Percentiles rank a stretch among this genome's conserved stretches.
These are phyloP conservation scores for Colletotrichum sansevieriae DNA, from an alignment of 2,329 filamentous ascomycete species.

Conservation along the genomic window DNA sequence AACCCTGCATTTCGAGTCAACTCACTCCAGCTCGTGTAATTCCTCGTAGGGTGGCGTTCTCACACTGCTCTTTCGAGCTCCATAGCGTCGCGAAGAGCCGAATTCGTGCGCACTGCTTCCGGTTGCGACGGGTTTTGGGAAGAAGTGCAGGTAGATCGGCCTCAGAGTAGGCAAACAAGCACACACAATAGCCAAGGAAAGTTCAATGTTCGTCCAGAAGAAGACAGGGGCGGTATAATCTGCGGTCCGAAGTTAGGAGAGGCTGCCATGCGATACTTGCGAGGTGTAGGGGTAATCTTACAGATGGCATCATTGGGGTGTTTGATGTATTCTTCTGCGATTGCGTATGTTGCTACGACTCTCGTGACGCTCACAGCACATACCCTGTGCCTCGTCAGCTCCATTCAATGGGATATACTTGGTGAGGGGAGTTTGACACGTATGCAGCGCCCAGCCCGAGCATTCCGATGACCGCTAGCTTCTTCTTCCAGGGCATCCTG, in stretches of 20 bases:
- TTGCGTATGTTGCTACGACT: constrained; percentile 44
- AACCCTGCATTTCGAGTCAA: constrained; percentile 10
- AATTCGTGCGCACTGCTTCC: constrained; percentile 30
- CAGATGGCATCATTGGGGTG: constrained; percentile 46
- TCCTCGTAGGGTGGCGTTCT: constrained; percentile 31
- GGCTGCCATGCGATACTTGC: too few species aligned
- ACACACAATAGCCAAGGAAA: constrained; percentile 55
- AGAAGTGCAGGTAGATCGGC: constrained; percentile 46
- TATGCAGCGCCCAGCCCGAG: constrained; percentile 46
- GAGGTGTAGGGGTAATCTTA: constrained; percentile 21
- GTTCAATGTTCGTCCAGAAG: constrained; percentile 57
- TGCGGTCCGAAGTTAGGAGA: not conserved
- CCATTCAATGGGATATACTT: not conserved
- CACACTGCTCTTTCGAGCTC: constrained; percentile 11
- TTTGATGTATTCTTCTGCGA: constrained; percentile 42
- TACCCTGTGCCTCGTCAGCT: constrained; percentile 14
- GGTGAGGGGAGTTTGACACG: not conserved
- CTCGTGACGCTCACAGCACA: constrained; percentile 41
- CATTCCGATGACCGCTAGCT: constrained; percentile 46
- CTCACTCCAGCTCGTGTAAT: constrained; percentile 35
- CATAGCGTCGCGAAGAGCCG: constrained; percentile 21
- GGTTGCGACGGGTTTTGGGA: constrained; percentile 23
- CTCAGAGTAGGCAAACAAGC: constrained; percentile 55
- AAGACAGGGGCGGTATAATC: constrained; percentile 48
- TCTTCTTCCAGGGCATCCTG: constrained; percentile 45